These are phyloP conservation scores for Lasiodiplodia citricola DNA, from an alignment of 2,329 filamentous ascomycete species.

Conservation along the genomic window DNA sequence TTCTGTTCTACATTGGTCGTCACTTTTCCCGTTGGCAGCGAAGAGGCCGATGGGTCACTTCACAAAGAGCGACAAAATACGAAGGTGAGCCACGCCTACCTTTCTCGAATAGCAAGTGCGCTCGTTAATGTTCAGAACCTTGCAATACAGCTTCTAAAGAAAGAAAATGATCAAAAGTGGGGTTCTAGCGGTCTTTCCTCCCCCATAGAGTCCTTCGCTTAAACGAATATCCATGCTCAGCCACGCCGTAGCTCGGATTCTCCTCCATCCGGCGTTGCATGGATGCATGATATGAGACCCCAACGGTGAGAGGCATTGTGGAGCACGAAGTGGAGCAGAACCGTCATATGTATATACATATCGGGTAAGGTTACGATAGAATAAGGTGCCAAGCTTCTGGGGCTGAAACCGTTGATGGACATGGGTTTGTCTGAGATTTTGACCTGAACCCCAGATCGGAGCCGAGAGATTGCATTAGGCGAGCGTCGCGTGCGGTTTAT, in stretches of 20 bases:
- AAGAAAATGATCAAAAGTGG: no score
- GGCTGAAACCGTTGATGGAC: slow-evolving; percentile 12
- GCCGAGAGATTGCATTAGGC: neutral
- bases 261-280: slow-evolving; percentile 6
- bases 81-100: no score
- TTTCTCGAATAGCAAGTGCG: no score
- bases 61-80: no score
- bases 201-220: neutral
- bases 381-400: slow-evolving; percentile 13
- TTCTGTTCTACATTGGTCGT: neutral
- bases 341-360: neutral
- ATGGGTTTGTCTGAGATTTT: neutral
- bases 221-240: neutral
- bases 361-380: neutral
- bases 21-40: neutral
- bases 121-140: no score
- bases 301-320: slow-evolving; percentile 13
- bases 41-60: no score
- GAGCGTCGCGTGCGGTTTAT: neutral
- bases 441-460: neutral
- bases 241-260: neutral
- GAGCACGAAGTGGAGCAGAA: slow-evolving; percentile 7
- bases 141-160: no score
- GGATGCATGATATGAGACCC: slow-evolving; percentile 11
- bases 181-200: neutral